Evolutionary conservation across 2,329 filamentous ascomycete species (phyloP).

Genomic region (Aphanocladium album): DNA sequence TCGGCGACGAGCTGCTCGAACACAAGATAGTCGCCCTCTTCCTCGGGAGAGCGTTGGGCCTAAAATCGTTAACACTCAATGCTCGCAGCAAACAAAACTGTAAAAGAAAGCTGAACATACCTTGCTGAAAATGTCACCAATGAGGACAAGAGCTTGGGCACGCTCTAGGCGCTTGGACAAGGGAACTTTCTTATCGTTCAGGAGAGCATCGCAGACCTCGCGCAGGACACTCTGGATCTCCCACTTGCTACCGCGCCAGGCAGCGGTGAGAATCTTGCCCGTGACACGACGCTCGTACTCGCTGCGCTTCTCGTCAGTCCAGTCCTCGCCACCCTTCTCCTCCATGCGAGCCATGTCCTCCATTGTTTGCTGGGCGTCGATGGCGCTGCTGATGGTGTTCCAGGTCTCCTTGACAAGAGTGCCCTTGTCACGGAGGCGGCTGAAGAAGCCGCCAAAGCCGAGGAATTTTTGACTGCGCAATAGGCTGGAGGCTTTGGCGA

Average conservation of each 20-base stretch:
- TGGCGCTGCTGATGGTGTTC: constrained; percentile 93
- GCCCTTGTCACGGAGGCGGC: constrained; percentile 90
- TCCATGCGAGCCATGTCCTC: constrained; percentile 98
- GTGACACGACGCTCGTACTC: constrained; percentile 96
- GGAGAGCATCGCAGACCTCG: constrained; percentile 85
- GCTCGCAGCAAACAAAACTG: background rate
- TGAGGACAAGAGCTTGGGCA: constrained; percentile 81
- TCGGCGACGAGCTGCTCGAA: constrained; percentile 98
- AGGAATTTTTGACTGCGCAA: constrained; percentile 96
- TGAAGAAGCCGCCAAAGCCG: constrained; percentile 92
- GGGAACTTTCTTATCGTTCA: constrained; percentile 73
- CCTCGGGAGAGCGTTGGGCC: constrained; percentile 85
- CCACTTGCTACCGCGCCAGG: constrained; percentile 94
- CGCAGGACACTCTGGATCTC: constrained; percentile 95
- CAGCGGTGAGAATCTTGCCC: constrained; percentile 94
- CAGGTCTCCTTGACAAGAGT: constrained; percentile 96
- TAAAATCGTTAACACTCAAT: constrained; percentile 34
- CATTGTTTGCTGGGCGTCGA: constrained; percentile 97
- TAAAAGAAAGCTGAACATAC: constrained; percentile 48
- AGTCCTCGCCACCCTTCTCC: constrained; percentile 90
- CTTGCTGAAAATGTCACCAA: constrained; percentile 84
- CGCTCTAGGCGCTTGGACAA: constrained; percentile 83
- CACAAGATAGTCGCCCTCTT: constrained; percentile 97
- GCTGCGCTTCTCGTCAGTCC: constrained; percentile 94
- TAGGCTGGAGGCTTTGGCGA: constrained; percentile 79